phyloP scores from a whole-genome alignment of 345 rosid species.

The Pugionium cornutum region DNA sequence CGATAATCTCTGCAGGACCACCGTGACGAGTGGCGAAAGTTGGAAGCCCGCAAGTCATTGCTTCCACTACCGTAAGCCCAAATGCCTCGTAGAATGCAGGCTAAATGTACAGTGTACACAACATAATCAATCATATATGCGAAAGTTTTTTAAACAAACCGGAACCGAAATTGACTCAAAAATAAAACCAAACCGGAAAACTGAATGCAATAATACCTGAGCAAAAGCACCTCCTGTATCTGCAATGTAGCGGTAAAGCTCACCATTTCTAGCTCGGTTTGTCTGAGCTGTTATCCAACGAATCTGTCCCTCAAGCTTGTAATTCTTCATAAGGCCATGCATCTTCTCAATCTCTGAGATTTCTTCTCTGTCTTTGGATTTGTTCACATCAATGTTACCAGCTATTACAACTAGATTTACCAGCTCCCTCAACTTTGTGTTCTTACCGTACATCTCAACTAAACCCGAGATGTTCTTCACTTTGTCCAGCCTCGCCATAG shows the following conservation, averaged over 20 bases:
- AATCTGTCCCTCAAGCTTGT: slow-evolving; percentile 77
- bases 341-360: slow-evolving; percentile 89
- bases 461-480: slow-evolving; percentile 91
- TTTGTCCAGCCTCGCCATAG: slow-evolving; percentile 95
- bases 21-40: slow-evolving; percentile 94
- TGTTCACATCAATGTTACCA: slow-evolving; percentile 75
- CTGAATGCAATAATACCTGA: slow-evolving; percentile 51
- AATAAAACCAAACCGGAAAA: background rate
- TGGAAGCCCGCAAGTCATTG: slow-evolving; percentile 98
- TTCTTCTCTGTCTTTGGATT: slow-evolving; percentile 93
- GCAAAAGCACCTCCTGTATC: slow-evolving; percentile 89
- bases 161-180: background rate
- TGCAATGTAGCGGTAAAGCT: slow-evolving; percentile 87
- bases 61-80: slow-evolving; percentile 95
- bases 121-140: background rate
- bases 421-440: slow-evolving; percentile 68
- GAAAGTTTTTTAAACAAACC: too few species aligned
- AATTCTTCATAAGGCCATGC: slow-evolving; percentile 64
- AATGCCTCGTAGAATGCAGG: slow-evolving; percentile 99
- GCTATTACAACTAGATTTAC: slow-evolving; percentile 89
- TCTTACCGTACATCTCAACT: slow-evolving; percentile 83
- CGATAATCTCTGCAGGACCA: slow-evolving; percentile 97
- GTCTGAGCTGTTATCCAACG: slow-evolving; percentile 94
- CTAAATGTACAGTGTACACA: slow-evolving; percentile 42
- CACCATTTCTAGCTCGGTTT: slow-evolving; percentile 94